Evolutionary conservation across 805 yeast genomes (phyloP).

Genomic region (Pichia cephalocereana): DNA sequence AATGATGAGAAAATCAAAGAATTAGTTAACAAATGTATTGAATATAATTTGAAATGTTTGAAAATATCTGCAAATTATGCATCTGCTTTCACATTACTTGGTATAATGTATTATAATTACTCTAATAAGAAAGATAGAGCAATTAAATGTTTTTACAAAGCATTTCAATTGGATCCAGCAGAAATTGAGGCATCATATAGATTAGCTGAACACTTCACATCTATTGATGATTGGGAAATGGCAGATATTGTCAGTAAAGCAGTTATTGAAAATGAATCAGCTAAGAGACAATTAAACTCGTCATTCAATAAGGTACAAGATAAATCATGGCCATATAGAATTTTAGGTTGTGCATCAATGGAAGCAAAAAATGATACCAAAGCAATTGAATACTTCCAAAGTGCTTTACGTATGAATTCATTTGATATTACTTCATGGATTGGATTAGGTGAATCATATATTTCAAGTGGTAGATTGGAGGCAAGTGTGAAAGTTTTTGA

Average conservation of each 20-base stretch:
- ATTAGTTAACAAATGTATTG: background rate
- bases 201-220: conserved; percentile 62
- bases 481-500: conserved; percentile 80
- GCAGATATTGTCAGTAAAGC: conserved; percentile 67
- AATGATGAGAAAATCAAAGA: background rate
- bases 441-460: conserved; percentile 95
- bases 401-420: conserved; percentile 62
- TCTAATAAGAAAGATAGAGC: conserved; percentile 60
- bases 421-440: conserved; percentile 78
- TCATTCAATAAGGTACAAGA: conserved; percentile 17
- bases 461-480: conserved; percentile 72
- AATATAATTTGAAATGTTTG: conserved; percentile 47
- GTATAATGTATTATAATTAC: conserved; percentile 54
- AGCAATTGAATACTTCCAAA: conserved; percentile 86
- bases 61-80: conserved; percentile 59
- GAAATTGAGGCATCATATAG: conserved; percentile 68
- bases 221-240: conserved; percentile 68
- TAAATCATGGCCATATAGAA: conserved; percentile 80
- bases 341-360: conserved; percentile 69
- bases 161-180: conserved; percentile 76
- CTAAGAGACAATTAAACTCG: conserved; percentile 32
- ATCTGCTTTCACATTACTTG: conserved; percentile 75
- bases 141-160: conserved; percentile 77
- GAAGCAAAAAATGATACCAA: conserved; percentile 63
- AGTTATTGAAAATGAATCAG: conserved; percentile 54